Base-by-base conservation (phyloP, 495 filamentous ascomycete genomes). In the Xylaria telfairii region DNA sequence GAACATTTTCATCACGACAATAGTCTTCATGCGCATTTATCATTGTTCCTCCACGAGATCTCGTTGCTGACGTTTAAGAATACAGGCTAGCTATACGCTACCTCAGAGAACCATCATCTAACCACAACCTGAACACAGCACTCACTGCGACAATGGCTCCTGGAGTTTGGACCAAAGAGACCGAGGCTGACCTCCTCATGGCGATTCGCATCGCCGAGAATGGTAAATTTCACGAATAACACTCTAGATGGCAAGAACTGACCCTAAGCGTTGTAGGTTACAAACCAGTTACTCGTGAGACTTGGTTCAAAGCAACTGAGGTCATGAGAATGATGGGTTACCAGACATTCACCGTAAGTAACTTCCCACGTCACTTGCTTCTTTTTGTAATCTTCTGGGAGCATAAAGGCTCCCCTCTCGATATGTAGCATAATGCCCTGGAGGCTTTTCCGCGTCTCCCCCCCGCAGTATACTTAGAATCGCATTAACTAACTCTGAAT, bases 241-340 rank as follows among this genome's bases (percentile, higher is more conserved):
- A 21, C 46, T 9, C n/a, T 0, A 47, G 2, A 21, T 21, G 6
- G 46, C 1, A n/a, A 47, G n/a, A 26, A 51, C 21, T 51, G 47
- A 26, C 8, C 9, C 9, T 0, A 10, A 26, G 0, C 5, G 24
- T 12, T 26, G 19, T 10, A 47, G 46, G n/a, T 37, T 19, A 15
- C 46, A 28, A 30, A 8, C n/a, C 67, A 1, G 19, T 63, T 21
- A 44, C 44, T 3, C 8, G 4, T 2, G 34, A 47, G 0, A 54
- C 46, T 2, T 70, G 67, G 67, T 4, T 10, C 5, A 54, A 56
- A 5, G 59, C 37, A 1, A 19, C 44, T 2, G 21, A 30, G 12
- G 1, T 62, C 59, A 63, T 70, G 57, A 30, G 41, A 7, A 19
- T 46, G 19, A 64, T 53, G 57, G 67, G 67, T 8, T 49, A 70